Evolutionary conservation across 805 yeast genomes (phyloP), one percentile per base, ranked within the genome.

Genomic region (Nakazawaea holstii): DNA sequence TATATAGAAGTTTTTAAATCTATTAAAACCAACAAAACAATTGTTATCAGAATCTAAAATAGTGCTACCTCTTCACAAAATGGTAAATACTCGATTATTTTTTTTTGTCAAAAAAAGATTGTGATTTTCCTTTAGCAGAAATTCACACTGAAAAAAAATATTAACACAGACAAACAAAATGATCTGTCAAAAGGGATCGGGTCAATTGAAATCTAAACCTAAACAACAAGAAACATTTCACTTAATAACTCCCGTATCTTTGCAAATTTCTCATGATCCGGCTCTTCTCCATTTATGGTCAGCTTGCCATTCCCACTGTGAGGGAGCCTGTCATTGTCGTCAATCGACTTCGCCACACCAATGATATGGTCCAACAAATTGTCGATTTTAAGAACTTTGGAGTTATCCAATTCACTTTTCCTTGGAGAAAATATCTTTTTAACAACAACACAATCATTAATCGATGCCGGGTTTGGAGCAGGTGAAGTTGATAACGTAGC

Each of bases 351-450:
- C 9, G 47, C 47, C 13, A 35, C 27, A 14, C 30, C 44, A 8
- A 42, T 43, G 7, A 48, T 43, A 7, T n/a, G 15, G 26, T 41
- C 45, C 17, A 46, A 35, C 15, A 41, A 35, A 6, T 15, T n/a
- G 17, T 46, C 49, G 30, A 46, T 41, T 14, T 30, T 35, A 9
- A 7, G 9, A 4, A 46, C 45, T 17, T 29, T 33, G 4, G 29
- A 10, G n/a, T 15, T 24, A 32, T 46, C 45, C 11, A 46, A 8
- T 6, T 24, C 33, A 14, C 28, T 41, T 20, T 32, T 41, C 31
- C 44, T 40, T 11, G 46, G 50, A 13, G 46, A 42, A 28, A 47
- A 47, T 9, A 47, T 26, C 36, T 37, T 41, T 17, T 33, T 37
- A 15, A 47, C 50, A 15, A 29, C 26, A 13, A 45, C 35, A 24